Conservation (phyloP, 768 basidiomycete species). For the Leccinum sublutescens region DNA sequence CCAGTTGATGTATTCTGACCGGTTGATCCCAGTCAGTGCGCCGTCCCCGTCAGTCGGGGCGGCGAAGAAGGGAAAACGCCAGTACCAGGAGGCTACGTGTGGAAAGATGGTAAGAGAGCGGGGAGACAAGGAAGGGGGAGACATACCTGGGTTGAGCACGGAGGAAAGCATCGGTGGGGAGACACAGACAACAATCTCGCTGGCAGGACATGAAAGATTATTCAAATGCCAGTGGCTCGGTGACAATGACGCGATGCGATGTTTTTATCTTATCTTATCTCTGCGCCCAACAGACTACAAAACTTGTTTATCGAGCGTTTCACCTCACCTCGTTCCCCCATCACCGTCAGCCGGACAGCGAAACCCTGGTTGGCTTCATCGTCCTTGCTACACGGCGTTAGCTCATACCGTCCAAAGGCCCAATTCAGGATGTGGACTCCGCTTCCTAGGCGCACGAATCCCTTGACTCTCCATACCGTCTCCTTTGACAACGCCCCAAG, state of each 20-base stretch:
- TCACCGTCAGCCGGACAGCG: slow-evolving; percentile 71
- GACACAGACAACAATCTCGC: slow-evolving; percentile 11
- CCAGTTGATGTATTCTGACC: slow-evolving; percentile 31
- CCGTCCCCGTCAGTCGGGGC: slow-evolving; percentile 43
- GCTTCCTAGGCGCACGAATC: slow-evolving; percentile 60
- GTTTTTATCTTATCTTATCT: slow-evolving; percentile 16
- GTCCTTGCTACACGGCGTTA: slow-evolving; percentile 41
- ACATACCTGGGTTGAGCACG: slow-evolving; percentile 30
- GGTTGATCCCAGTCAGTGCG: slow-evolving; percentile 25
- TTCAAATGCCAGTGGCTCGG: neutral
- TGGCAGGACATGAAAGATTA: slow-evolving; percentile 1
- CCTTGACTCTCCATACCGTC: slow-evolving; percentile 80
- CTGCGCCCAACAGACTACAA: slow-evolving; percentile 42
- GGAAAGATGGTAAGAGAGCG: slow-evolving; percentile 3
- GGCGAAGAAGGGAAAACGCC: slow-evolving; percentile 62
- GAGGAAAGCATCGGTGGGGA: slow-evolving; percentile 31
- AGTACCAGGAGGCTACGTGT: slow-evolving; percentile 55
- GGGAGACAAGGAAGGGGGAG: neutral
- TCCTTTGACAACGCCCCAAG: slow-evolving; percentile 62
- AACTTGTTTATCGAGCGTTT: slow-evolving; percentile 55
- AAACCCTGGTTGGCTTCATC: slow-evolving; percentile 27
- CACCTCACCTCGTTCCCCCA: slow-evolving; percentile 89
- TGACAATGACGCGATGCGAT: slow-evolving; percentile 9
- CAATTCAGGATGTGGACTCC: slow-evolving; percentile 74
- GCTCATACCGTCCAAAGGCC: slow-evolving; percentile 87